phyloP scores from a whole-genome alignment of 2,329 filamentous ascomycete genomes.

The Penicillium psychrosexuale region DNA sequence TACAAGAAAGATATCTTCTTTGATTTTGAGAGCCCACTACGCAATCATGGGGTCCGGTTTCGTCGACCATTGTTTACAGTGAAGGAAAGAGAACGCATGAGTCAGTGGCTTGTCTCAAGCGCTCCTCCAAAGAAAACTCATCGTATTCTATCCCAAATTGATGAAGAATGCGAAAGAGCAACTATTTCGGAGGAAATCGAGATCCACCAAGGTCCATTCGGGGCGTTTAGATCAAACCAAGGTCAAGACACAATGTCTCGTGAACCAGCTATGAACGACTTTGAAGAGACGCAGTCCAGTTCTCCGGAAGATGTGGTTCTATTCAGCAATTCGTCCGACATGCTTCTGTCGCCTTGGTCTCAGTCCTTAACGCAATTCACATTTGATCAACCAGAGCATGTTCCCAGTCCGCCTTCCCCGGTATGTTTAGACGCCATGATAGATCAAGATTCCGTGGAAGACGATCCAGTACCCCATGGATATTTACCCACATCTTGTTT shows the following conservation, averaged over 20 bases:
- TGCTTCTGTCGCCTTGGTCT: conserved; percentile 8
- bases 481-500: background rate
- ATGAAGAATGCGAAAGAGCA: conserved; percentile 26
- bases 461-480: background rate
- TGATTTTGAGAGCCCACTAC: conserved; percentile 20
- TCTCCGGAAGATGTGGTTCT: conserved; percentile 2
- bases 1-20: conserved; percentile 44
- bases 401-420: conserved; percentile 4
- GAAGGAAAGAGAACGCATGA: conserved; percentile 36
- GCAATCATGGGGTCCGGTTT: conserved; percentile 29
- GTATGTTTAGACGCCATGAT: conserved; percentile 9
- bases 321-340: background rate
- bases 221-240: conserved; percentile 11
- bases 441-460: background rate
- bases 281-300: background rate
- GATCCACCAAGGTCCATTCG: conserved; percentile 13
- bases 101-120: conserved; percentile 33
- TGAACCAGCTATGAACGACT: background rate
- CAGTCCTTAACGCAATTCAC: conserved; percentile 15
- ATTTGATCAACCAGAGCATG: conserved; percentile 7
- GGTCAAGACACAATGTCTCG: background rate
- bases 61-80: conserved; percentile 47
- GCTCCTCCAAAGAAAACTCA: conserved; percentile 27
- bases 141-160: conserved; percentile 24
- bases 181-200: background rate